Percentiles rank a stretch among this genome's conserved stretches.
Evolutionary conservation across 2,329 filamentous ascomycete genomes (phyloP).

Genomic region (Coccinonectria pachysandricola): DNA sequence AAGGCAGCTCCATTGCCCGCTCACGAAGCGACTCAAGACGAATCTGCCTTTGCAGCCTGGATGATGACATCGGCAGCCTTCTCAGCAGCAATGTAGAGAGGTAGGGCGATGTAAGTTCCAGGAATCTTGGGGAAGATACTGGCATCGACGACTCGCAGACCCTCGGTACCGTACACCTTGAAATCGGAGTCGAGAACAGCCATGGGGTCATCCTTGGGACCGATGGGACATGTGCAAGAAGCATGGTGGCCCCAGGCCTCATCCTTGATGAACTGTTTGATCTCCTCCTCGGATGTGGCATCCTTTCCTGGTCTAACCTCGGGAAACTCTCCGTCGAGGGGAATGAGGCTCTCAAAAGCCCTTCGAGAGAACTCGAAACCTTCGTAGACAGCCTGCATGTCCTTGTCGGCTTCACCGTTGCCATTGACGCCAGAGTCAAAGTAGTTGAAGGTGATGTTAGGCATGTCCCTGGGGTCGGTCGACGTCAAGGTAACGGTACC

Average conservation of each 20-base stretch:
- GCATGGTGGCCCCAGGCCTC: conserved; percentile 38
- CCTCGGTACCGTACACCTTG: conserved; percentile 42
- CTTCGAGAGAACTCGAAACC: conserved; percentile 37
- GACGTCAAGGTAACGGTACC: conserved; percentile 54
- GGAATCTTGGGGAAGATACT: conserved; percentile 34
- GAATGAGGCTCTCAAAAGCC: conserved; percentile 21
- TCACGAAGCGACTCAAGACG: too few species aligned
- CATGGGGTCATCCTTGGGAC: conserved; percentile 39
- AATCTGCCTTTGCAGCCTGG: conserved; percentile 7
- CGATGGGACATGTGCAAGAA: conserved; percentile 46
- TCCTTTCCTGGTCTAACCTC: conserved; percentile 27
- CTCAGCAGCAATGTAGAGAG: conserved; percentile 37
- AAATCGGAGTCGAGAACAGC: conserved; percentile 50
- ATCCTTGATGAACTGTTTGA: conserved; percentile 29
- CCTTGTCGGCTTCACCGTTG: conserved; percentile 28
- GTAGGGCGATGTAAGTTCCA: conserved; percentile 11
- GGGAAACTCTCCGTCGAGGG: conserved; percentile 29
- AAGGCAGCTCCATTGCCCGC: too few species aligned
- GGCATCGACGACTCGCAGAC: conserved; percentile 52
- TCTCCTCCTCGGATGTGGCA: conserved; percentile 29
- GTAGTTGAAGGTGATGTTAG: conserved; percentile 50
- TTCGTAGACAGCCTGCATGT: conserved; percentile 31
- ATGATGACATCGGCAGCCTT: conserved; percentile 38
- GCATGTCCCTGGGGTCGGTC: conserved; percentile 51
- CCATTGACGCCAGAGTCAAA: conserved; percentile 31